These are phyloP conservation scores for Penicillium pancosmium DNA, from an alignment of 495 filamentous ascomycete species.

Conservation along the genomic window DNA sequence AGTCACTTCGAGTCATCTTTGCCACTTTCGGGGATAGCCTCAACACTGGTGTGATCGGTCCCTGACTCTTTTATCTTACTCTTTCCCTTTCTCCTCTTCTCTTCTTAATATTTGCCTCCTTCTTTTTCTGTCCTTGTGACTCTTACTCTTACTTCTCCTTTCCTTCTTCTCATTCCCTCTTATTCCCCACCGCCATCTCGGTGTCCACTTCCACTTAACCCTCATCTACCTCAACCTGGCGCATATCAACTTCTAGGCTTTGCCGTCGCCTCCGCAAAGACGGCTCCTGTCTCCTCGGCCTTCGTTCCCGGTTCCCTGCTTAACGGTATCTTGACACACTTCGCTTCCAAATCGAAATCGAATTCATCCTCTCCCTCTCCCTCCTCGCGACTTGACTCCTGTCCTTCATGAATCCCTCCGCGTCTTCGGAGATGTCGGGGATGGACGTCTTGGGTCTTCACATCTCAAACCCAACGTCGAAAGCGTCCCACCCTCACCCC, in stretches of 20 bases:
- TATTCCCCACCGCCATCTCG: not conserved
- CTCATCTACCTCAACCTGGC: conserved; percentile 34
- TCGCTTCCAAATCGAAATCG: conserved; percentile 45
- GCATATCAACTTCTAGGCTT: conserved; percentile 39
- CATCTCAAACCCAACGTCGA: conserved; percentile 44
- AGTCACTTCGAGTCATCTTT: conserved; percentile 19
- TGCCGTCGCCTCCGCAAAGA: conserved; percentile 54
- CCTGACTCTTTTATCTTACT: not conserved
- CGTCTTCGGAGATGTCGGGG: conserved; percentile 48
- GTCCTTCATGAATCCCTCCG: conserved; percentile 28
- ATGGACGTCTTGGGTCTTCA: conserved; percentile 54
- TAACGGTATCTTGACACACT: conserved; percentile 48
- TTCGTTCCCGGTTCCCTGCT: conserved; percentile 52
- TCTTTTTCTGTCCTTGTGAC: not conserved
- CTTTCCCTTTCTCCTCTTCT: conserved; percentile 7
- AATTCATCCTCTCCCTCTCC: conserved; percentile 26
- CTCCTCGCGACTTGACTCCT: conserved; percentile 2
- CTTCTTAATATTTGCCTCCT: conserved; percentile 1
- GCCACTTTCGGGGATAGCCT: conserved; percentile 24
- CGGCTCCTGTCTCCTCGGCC: conserved; percentile 49
- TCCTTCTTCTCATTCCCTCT: not conserved
- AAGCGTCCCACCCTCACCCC: conserved; percentile 51
- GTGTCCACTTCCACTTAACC: conserved; percentile 3
- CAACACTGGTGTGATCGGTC: conserved; percentile 35
- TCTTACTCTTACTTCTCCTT: not conserved